Conservation (phyloP, 768 basidiomycete genomes). For the Pleurotus djamor region DNA sequence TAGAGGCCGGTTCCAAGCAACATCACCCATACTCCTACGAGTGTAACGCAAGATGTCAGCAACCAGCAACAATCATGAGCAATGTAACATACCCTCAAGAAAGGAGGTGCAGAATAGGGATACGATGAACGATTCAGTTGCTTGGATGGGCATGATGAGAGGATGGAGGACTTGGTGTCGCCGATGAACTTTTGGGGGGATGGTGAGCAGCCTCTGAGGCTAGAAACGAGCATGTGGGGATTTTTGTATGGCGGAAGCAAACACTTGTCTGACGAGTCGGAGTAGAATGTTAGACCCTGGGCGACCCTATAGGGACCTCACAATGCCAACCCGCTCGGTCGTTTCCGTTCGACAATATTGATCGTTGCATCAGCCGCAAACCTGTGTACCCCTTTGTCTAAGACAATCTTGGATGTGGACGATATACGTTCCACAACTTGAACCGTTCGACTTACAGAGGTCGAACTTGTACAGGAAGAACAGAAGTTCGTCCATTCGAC, state of each 20-base stretch:
- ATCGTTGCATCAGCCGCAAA: neutral
- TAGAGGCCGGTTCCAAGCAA: conserved; percentile 2
- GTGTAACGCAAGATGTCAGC: no score
- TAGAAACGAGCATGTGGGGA: neutral
- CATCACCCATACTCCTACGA: conserved; percentile 5
- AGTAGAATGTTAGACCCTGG: neutral
- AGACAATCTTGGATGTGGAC: neutral
- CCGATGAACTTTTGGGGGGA: neutral
- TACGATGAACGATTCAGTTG: conserved; percentile 6
- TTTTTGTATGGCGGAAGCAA: conserved; percentile 7
- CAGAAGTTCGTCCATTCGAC: no score
- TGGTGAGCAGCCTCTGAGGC: neutral
- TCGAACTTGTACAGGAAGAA: no score
- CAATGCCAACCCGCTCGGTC: conserved; percentile 1
- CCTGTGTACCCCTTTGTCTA: neutral
- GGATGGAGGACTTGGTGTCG: neutral
- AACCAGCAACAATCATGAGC: no score
- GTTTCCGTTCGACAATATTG: neutral
- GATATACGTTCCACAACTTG: neutral
- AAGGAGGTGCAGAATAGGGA: conserved; percentile 3
- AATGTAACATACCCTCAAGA: neutral
- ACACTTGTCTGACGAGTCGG: neutral
- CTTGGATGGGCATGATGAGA: neutral
- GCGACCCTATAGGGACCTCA: neutral
- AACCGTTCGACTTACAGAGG: neutral